A percentile compares a stretch with the other conserved stretches of the same genome.
Evolutionary conservation across 352 stramenopile species (phyloP).

Genomic region (Saprolegnia diclina): DNA sequence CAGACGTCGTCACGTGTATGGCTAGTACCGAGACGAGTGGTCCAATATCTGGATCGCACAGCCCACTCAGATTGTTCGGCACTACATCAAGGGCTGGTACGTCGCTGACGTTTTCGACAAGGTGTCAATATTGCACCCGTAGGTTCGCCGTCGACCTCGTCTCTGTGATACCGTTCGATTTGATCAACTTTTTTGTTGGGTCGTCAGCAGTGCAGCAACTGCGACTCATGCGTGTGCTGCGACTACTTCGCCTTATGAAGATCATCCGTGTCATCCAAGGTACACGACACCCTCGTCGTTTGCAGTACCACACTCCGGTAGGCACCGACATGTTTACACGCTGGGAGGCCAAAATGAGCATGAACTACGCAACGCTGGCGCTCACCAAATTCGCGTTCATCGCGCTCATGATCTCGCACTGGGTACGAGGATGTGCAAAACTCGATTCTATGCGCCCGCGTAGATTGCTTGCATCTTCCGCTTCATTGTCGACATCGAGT

Average conservation of each 20-base stretch:
- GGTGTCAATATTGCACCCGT: not conserved
- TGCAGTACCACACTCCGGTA: not conserved
- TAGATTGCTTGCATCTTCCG: conserved; percentile 44
- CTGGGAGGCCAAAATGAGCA: conserved; percentile 22
- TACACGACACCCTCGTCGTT: not conserved
- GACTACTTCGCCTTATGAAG: conserved; percentile 18
- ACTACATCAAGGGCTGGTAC: not conserved
- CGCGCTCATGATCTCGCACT: conserved; percentile 38
- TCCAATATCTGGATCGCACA: not conserved
- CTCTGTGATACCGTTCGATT: conserved; percentile 14
- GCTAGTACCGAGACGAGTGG: not conserved
- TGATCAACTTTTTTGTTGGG: not conserved
- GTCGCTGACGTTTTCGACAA: not conserved
- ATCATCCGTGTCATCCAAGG: conserved; percentile 20
- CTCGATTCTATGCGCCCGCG: not conserved
- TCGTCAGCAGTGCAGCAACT: conserved; percentile 8
- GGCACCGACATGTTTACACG: not conserved
- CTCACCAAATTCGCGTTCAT: conserved; percentile 22
- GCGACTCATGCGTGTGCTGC: conserved; percentile 15
- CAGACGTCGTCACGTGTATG: conserved; percentile 33
- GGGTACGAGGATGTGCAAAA: conserved; percentile 8
- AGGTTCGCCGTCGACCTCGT: conserved; percentile 17
- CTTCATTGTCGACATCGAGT: conserved; percentile 52
- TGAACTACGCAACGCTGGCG: conserved; percentile 21
- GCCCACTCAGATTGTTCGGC: not conserved